Base-by-base conservation (phyloP, 768 basidiomycete genomes). In the Boletus subcaerulescens region DNA sequence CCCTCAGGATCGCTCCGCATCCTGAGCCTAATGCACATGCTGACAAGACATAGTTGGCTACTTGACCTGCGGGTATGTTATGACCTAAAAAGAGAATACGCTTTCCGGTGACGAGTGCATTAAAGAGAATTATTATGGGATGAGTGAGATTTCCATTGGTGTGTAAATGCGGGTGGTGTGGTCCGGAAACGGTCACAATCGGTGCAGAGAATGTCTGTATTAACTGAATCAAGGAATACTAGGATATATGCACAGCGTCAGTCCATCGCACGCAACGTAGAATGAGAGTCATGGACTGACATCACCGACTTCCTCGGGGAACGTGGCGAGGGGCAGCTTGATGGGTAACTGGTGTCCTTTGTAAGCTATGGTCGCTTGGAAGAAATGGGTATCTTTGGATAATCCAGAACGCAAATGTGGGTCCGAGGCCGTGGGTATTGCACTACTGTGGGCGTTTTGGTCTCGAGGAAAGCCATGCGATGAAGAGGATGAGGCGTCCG, bases 81-180 rank as follows among this genome's bases (percentile, higher is more conserved):
- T 97, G 87, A 0, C 95, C 94, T 51, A 98, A 74, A 73, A 98
- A 98, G 59, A 98, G 87, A 59, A 98, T 90, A n/a, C 95, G 87
- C 63, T 98, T 97, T 49, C 90, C 88, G 0, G 96, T 97, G 7
- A 98, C 78, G 55, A 99, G 81, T 4, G 95, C 97, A 70, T 99
- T 99, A 77, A 96, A 94, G 3, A 99, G 80, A 43, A 99, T 80
- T 55, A 97, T 95, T 64, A 99, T 86, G 3, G 97, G 94, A 64
- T 94, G 95, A 0, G 97, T 99, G 57, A 82, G 79, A 17, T 84
- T 79, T 53, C 97, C 97, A 61, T 86, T 92, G 0, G 94, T 94
- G 71, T 98, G 95, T 18, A 99, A 76, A 69, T 98, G 93, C 1
- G 97, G 91, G 63, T 98, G 94, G 48, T 83, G 73, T 2, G 92